Base-by-base conservation (phyloP, 2,329 filamentous ascomycete genomes). In the Endoconidiophora polonica region DNA sequence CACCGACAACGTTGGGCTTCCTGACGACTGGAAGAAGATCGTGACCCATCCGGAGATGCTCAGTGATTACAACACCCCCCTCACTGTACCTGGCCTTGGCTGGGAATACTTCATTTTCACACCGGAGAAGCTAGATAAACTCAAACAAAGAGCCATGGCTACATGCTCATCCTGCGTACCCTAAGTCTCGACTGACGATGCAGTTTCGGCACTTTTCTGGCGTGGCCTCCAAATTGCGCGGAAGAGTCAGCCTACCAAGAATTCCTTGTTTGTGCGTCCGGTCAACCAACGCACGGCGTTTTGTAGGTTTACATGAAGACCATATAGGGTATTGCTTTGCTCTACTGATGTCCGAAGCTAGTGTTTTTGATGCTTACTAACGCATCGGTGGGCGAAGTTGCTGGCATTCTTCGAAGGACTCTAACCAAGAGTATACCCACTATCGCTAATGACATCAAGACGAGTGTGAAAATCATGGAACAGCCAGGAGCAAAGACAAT, bases 161-260 rank as follows among this genome's bases (percentile, higher is more conserved):
- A 29, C 26, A 29, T 10, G 22, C 7, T 20, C 45, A 4, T 3
- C 3, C 1, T 5, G 18, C 12, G 36, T 26, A 38, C 16, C 46
- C 12, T 48, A 36, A 18, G 14, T 48, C 22, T 42, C 38, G 14
- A 48, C 46, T 26, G 38, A 48, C 4, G 46, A 48, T 33, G 23
- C 46, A 9, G 7, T 48, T n/a, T 18, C 16, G 22, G 37, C 46
- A 9, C 33, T 42, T 16, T 29, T 42, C 46, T 48, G 39, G 39
- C 46, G 42, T 33, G 14, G 18, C 14, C n/a, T 48, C 26, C 38
- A 42, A 12, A 16, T 12, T n/a, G 22, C 16, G 18, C 23, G 46
- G 5, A 36, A 48, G n/a, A 29, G 20, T 24, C 26, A 29, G 12
- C 9, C 29, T 12, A 33, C 1, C 29, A 33, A 33, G 12, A 33